Conservation (phyloP, 495 filamentous ascomycete genomes). For the Aspergillus haitiensis region DNA sequence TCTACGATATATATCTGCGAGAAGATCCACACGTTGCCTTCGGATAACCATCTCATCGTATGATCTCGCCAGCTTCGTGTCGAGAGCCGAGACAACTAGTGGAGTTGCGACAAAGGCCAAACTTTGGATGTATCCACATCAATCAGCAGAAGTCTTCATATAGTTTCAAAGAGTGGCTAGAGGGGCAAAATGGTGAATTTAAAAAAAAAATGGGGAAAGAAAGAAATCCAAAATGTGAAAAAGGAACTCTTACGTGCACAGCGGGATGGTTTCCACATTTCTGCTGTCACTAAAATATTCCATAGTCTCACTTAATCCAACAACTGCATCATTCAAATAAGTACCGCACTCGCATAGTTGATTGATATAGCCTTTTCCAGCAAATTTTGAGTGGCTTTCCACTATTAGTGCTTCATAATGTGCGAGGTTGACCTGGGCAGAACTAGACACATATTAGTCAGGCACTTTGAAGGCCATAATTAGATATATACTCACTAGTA, state of each 20-base stretch:
- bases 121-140: conserved; percentile 9
- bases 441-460: conserved; percentile 11
- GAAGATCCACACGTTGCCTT: conserved; percentile 21
- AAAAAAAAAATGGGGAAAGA: neutral
- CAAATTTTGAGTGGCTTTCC: conserved; percentile 22
- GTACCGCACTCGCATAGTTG: conserved; percentile 19
- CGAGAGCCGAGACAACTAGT: conserved; percentile 31
- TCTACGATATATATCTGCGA: conserved; percentile 30
- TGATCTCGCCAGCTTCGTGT: conserved; percentile 32
- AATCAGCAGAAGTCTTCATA: too few species aligned
- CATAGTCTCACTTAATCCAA: conserved; percentile 24
- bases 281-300: conserved; percentile 30
- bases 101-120: conserved; percentile 33
- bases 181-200: neutral
- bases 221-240: neutral
- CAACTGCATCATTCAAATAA: conserved; percentile 25
- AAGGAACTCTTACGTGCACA: conserved; percentile 2
- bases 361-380: conserved; percentile 17
- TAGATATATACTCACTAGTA: conserved; percentile 40
- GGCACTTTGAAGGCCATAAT: neutral
- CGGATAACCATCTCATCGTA: conserved; percentile 18
- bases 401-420: conserved; percentile 28
- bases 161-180: too few species aligned
- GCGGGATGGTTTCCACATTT: conserved; percentile 9
- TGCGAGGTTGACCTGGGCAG: conserved; percentile 26